phyloP scores from a whole-genome alignment of 352 stramenopile species.

The Phytophthora brassicae region DNA sequence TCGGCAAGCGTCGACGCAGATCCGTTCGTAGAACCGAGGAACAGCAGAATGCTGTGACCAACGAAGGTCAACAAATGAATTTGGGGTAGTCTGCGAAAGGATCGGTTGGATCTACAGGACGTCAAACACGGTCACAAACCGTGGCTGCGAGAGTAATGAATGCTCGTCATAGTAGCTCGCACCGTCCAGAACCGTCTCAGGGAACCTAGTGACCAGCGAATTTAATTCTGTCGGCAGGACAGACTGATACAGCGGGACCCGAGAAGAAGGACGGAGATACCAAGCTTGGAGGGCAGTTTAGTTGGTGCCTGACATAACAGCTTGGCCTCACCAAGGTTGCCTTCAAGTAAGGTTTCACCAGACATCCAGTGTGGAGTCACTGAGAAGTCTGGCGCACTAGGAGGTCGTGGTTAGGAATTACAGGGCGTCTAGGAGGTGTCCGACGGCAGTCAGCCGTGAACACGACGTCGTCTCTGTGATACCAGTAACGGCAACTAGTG shows the following conservation, averaged over 20 bases:
- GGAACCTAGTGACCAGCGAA: background rate
- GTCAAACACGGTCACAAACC: background rate
- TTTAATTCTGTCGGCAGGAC: background rate
- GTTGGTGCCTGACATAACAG: too few species aligned
- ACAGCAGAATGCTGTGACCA: background rate
- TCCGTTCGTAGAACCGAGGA: background rate
- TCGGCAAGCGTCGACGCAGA: too few species aligned
- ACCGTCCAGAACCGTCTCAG: background rate
- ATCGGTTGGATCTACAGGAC: background rate
- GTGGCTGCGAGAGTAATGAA: background rate
- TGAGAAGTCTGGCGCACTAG: too few species aligned
- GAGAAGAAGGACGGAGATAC: background rate
- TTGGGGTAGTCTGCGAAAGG: background rate
- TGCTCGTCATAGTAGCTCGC: background rate
- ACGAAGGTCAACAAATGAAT: background rate
- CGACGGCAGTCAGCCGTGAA: too few species aligned
- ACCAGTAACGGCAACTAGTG: too few species aligned
- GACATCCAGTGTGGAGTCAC: too few species aligned
- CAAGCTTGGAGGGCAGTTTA: conserved; percentile 1
- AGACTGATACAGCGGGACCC: background rate
- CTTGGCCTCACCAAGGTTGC: too few species aligned
- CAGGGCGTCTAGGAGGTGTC: too few species aligned
- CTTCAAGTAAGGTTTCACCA: too few species aligned
- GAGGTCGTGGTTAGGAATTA: too few species aligned
- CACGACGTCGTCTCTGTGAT: too few species aligned